These are phyloP conservation scores for Tylopilus sp. DNA, from an alignment of 1,284 basidiomycete genomes.

Conservation along the genomic window DNA sequence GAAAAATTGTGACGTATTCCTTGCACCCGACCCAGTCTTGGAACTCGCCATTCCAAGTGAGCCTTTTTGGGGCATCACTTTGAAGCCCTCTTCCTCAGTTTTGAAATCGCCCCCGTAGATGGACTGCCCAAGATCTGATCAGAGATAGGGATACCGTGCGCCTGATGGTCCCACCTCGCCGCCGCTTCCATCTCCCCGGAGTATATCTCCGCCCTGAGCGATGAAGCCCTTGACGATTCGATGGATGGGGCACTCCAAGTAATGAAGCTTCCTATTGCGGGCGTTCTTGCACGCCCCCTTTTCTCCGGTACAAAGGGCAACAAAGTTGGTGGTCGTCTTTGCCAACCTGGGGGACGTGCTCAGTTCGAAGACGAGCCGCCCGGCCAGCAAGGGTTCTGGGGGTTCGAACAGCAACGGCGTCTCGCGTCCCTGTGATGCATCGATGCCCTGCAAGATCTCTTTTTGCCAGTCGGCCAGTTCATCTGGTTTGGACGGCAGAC, in stretches of 20 bases:
- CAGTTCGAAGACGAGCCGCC: conserved; percentile 40
- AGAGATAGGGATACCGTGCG: conserved; percentile 7
- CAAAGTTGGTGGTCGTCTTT: conserved; percentile 47
- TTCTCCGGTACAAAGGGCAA: conserved; percentile 47
- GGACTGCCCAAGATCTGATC: conserved; percentile 33
- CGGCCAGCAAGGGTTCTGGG: conserved; percentile 36
- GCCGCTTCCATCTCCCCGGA: conserved; percentile 48
- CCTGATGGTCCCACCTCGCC: conserved; percentile 39
- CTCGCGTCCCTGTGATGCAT: conserved; percentile 36
- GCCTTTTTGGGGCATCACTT: conserved; percentile 37
- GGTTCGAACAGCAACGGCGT: conserved; percentile 34
- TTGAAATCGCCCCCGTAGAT: conserved; percentile 50
- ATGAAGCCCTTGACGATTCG: conserved; percentile 46
- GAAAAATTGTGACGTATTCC: conserved; percentile 50
- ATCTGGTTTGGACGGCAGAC: conserved; percentile 33
- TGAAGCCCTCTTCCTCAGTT: conserved; percentile 45
- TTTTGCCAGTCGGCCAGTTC: conserved; percentile 42
- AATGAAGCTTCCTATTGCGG: conserved; percentile 45
- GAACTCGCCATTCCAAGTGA: conserved; percentile 50
- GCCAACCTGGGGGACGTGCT: conserved; percentile 37
- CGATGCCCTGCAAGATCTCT: conserved; percentile 40
- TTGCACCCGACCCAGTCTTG: conserved; percentile 38
- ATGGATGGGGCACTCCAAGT: conserved; percentile 42
- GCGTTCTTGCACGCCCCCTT: conserved; percentile 45
- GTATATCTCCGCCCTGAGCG: conserved; percentile 49